Percentiles rank a stretch among this genome's conserved stretches.
Conservation (phyloP, 192 early-diverging fungal species). For the Backusella sp. region DNA sequence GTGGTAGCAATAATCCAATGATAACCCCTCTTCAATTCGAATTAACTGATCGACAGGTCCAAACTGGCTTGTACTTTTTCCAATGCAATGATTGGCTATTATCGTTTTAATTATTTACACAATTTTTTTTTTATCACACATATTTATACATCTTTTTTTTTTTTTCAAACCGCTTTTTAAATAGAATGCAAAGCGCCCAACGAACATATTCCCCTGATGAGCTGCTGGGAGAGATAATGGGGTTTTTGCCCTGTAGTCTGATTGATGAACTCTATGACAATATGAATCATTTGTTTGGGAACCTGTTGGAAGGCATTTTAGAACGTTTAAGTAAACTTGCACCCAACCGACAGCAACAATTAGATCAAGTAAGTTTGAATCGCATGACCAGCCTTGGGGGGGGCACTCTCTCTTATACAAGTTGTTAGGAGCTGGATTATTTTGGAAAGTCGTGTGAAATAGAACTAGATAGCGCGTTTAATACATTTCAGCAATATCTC, state of each 20-base stretch:
- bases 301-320: not conserved
- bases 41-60: too few species aligned
- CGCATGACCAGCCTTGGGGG: too few species aligned
- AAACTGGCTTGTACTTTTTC: too few species aligned
- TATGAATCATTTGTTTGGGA: not conserved
- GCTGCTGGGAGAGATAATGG: not conserved
- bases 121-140: too few species aligned
- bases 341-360: not conserved
- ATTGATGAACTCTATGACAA: not conserved
- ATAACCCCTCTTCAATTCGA: too few species aligned
- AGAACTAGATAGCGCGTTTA: not conserved
- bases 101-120: too few species aligned
- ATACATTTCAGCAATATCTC: not conserved
- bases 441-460: not conserved
- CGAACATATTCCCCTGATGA: not conserved
- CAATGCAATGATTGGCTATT: too few species aligned
- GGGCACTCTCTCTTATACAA: too few species aligned
- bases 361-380: not conserved
- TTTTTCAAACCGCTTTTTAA: not conserved
- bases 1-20: too few species aligned
- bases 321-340: not conserved
- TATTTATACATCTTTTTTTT: not conserved
- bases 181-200: not conserved
- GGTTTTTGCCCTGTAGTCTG: not conserved
- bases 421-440: not conserved